Percentiles rank a stretch among this genome's conserved stretches.
phyloP scores from a whole-genome alignment of 2,329 filamentous ascomycete species.

The Paecilomyces niveus region DNA sequence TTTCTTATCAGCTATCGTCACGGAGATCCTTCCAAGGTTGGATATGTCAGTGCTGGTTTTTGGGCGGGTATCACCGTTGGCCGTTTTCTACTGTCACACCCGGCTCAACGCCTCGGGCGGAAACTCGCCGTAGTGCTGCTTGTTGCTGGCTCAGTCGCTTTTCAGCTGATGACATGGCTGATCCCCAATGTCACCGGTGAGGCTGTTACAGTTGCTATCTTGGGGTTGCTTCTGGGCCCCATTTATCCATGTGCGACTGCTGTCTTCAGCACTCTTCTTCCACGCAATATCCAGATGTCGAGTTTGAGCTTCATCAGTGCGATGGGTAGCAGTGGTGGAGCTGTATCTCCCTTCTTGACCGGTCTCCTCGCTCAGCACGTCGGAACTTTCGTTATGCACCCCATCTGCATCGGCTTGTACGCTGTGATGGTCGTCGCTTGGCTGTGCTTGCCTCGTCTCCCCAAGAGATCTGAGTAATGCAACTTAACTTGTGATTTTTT shows the following conservation, averaged over 20 bases:
- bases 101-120: conserved; percentile 63
- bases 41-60: conserved; percentile 69
- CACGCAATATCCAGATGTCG: conserved; percentile 31
- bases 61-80: conserved; percentile 69
- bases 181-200: conserved; percentile 68
- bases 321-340: conserved; percentile 36
- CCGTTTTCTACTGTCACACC: conserved; percentile 62
- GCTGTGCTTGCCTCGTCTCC: conserved; percentile 43
- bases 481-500: background rate
- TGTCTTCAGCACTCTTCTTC: conserved; percentile 23
- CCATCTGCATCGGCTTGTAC: conserved; percentile 50
- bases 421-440: conserved; percentile 48
- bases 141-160: conserved; percentile 53
- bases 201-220: conserved; percentile 58
- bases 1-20: conserved; percentile 69
- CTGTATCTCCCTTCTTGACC: conserved; percentile 40
- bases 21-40: conserved; percentile 63
- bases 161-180: conserved; percentile 72
- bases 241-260: conserved; percentile 64
- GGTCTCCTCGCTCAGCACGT: conserved; percentile 41
- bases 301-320: conserved; percentile 33
- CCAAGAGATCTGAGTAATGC: conserved; percentile 43
- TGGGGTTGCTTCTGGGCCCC: conserved; percentile 70
- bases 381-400: conserved; percentile 45
- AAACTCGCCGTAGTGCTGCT: conserved; percentile 60